Evolutionary conservation across 2,329 filamentous ascomycete genomes (phyloP), one percentile per base, ranked within the genome.

Genomic region (Sclerotiophoma versabilis): DNA sequence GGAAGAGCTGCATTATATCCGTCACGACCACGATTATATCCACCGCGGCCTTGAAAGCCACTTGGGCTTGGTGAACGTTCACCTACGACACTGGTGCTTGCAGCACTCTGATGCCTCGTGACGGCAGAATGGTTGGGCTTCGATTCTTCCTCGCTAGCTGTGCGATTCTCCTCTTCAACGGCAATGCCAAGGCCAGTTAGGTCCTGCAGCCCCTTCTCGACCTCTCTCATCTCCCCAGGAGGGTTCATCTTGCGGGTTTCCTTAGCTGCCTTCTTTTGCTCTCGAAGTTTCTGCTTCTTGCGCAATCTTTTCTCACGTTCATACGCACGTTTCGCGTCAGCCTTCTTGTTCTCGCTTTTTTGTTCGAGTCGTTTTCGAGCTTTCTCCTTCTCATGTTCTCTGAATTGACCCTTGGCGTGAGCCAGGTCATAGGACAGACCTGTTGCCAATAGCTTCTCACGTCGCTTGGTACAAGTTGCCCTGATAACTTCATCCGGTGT

Each of bases 361-460:
- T 74, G 63, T 34, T 76, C 68, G 34, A 76, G 74, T 22, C 75
- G 73, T 43, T 73, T 65, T 38, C 73, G 75, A 54, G 71, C 75
- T 52, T 76, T 74, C 4, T 78, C 75, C 39, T 73, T 77, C 50
- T 85, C 82, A 51, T 81, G 79, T 32, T 83, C 80, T 4, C 79
- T 62, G 32, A 84, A 77, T 6, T 82, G 79, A 3, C 84, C 87
- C 68, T 89, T 90, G 58, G 84, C 83, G 70, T 90, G 87, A 0
- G 88, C 87, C 5, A 90, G 80, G 60, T 91, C 88, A 57, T 90
- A 90, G 1, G 86, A 86, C 45, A 87, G 79, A 1, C 88, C 88
- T n/a, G 89, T 85, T 10, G 85, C 80, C 1, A 87, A 80, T 2
- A 96, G 81, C 73, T 96, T 96, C 64, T 92, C 89, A 22, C 90